Evolutionary conservation across 169 alveolate genomes (phyloP).

Genomic region (Theileria sp.): DNA sequence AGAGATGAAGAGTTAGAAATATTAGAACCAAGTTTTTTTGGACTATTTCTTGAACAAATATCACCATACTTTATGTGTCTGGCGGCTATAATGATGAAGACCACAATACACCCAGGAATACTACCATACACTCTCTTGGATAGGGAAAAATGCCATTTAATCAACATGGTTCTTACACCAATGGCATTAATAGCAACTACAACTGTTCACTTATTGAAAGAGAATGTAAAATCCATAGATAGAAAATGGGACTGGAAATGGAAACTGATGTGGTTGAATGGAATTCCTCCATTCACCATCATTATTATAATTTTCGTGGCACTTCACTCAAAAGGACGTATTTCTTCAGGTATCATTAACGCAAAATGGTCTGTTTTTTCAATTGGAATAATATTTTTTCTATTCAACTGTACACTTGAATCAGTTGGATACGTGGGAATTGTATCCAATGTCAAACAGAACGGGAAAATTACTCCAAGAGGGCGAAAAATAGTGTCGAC

Average conservation of each 20-base stretch:
- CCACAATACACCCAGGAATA: slow-evolving; percentile 26
- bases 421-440: slow-evolving; percentile 7
- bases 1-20: background rate
- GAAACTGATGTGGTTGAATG: slow-evolving; percentile 1
- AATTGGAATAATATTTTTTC: background rate
- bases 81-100: slow-evolving; percentile 23
- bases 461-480: background rate
- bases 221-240: background rate
- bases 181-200: slow-evolving; percentile 17
- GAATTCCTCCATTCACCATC: slow-evolving; percentile 5
- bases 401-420: slow-evolving; percentile 1
- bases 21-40: background rate
- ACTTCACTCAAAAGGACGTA: background rate
- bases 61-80: slow-evolving; percentile 40
- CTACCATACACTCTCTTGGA: slow-evolving; percentile 41
- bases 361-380: background rate
- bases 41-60: background rate
- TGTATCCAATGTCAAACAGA: background rate
- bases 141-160: slow-evolving; percentile 20
- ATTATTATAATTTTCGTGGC: background rate
- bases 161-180: slow-evolving; percentile 19
- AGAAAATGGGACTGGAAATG: slow-evolving; percentile 1
- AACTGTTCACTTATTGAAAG: background rate
- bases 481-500: background rate
- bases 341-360: background rate